Percentiles rank a stretch among this genome's conserved stretches.
These are phyloP conservation scores for Leptographium lundbergii DNA, from an alignment of 2,329 filamentous ascomycete species.

Conservation along the genomic window DNA sequence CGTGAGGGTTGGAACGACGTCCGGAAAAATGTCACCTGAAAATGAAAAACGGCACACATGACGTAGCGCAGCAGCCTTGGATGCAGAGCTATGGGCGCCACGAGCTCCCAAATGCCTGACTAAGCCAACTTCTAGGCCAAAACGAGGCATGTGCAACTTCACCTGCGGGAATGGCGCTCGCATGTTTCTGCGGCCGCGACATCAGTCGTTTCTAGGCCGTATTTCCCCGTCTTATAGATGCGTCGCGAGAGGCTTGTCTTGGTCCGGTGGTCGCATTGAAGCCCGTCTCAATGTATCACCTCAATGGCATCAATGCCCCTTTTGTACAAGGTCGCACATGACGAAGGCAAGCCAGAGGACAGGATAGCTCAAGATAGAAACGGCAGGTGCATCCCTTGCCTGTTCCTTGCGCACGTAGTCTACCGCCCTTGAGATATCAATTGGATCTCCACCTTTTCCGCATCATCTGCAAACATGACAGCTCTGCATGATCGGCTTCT, in stretches of 20 bases:
- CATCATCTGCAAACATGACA: neutral
- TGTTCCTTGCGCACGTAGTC: no score
- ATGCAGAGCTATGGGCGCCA: neutral
- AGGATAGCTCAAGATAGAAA: neutral
- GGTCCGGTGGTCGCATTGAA: neutral
- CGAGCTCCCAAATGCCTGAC: neutral
- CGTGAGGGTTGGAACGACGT: neutral
- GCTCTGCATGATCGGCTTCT: neutral
- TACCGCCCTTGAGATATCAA: no score
- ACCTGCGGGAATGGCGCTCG: no score
- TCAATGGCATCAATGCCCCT: neutral
- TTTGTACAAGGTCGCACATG: neutral
- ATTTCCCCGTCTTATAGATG: no score
- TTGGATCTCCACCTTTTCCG: neutral
- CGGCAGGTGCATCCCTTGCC: neutral
- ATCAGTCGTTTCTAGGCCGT: no score
- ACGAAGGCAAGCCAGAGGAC: neutral
- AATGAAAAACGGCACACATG: slow-evolving; percentile 8
- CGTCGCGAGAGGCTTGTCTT: no score
- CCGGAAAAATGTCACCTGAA: slow-evolving; percentile 6
- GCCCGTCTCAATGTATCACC: no score
- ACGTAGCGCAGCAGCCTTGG: neutral
- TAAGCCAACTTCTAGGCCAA: neutral
- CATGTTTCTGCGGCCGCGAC: no score
- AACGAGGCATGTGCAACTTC: no score